Percentiles rank a stretch among this genome's conserved stretches.
Conservation (phyloP, 768 basidiomycete species). For the Leccinum subtestaceum region DNA sequence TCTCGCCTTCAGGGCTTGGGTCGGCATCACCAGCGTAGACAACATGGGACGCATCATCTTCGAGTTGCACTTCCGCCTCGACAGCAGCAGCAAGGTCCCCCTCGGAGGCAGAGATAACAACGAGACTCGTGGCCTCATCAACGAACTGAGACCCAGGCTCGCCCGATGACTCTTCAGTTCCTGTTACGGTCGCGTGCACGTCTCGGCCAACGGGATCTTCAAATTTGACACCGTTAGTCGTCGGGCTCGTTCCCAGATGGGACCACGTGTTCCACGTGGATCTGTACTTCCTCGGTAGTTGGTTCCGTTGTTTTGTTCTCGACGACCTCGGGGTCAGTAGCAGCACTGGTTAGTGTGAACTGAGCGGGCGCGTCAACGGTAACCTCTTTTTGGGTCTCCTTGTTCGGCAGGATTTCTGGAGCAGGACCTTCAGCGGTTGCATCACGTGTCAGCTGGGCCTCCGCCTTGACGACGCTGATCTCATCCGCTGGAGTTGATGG, state of each 20-base stretch:
- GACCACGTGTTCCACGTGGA: background rate
- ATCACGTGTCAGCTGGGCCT: background rate
- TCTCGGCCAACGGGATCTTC: slow-evolving; percentile 6
- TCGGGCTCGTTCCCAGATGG: slow-evolving; percentile 1
- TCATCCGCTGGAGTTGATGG: slow-evolving; percentile 1
- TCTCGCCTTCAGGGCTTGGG: background rate
- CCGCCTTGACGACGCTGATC: background rate
- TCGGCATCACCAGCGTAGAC: background rate
- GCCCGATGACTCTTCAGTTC: slow-evolving; percentile 1
- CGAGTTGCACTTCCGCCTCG: background rate
- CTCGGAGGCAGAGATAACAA: background rate
- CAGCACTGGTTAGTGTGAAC: background rate
- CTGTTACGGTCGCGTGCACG: background rate
- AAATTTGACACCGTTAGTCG: background rate
- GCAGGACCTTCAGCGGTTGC: background rate
- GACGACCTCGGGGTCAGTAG: background rate
- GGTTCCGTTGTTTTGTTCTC: background rate
- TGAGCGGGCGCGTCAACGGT: background rate
- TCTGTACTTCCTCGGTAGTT: background rate
- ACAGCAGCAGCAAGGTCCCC: background rate
- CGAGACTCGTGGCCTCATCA: background rate
- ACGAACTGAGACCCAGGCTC: slow-evolving; percentile 11
- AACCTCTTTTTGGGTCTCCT: slow-evolving; percentile 2
- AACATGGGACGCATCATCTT: background rate
- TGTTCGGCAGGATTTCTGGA: background rate